phyloP scores from a whole-genome alignment of 805 yeast species.

The Yarrowia yakushimensis region DNA sequence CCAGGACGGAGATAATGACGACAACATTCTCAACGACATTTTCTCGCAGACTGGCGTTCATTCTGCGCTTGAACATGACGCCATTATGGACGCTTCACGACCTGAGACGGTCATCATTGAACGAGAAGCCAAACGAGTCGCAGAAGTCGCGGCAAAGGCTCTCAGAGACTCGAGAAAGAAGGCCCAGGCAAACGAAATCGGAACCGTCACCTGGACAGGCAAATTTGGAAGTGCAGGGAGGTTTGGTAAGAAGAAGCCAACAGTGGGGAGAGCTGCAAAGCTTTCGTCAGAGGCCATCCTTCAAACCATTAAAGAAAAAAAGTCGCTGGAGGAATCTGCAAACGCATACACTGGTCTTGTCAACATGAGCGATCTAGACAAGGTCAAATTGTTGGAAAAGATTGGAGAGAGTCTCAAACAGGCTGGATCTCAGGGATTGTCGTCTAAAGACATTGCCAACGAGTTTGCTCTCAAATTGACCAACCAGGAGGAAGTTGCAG shows the following conservation, averaged over 20 bases:
- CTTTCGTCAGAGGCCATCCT: neutral
- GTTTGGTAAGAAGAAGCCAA: constrained; percentile 42
- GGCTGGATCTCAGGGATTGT: neutral
- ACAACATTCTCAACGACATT: constrained; percentile 61
- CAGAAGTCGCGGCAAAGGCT: constrained; percentile 59
- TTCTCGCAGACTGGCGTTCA: constrained; percentile 71
- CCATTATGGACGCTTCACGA: constrained; percentile 54
- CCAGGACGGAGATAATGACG: neutral
- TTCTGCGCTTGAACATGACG: constrained; percentile 74
- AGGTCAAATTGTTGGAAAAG: constrained; percentile 16
- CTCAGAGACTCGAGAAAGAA: constrained; percentile 55
- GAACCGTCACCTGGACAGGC: constrained; percentile 97
- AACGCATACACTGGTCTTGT: constrained; percentile 1
- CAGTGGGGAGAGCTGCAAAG: neutral
- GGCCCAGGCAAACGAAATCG: constrained; percentile 51
- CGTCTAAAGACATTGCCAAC: constrained; percentile 11
- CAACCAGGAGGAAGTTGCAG: constrained; percentile 13
- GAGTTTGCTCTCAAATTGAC: constrained; percentile 18
- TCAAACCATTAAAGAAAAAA: constrained; percentile 8
- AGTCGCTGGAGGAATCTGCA: constrained; percentile 4
- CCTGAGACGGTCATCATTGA: constrained; percentile 57
- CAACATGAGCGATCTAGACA: constrained; percentile 14
- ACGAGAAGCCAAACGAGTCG: constrained; percentile 58
- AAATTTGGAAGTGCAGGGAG: constrained; percentile 66
- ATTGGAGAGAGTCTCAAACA: neutral